Percentiles rank a stretch among this genome's conserved stretches.
Conservation (phyloP, 2,329 filamentous ascomycete species). For the Paracoccidioides lutzii region DNA sequence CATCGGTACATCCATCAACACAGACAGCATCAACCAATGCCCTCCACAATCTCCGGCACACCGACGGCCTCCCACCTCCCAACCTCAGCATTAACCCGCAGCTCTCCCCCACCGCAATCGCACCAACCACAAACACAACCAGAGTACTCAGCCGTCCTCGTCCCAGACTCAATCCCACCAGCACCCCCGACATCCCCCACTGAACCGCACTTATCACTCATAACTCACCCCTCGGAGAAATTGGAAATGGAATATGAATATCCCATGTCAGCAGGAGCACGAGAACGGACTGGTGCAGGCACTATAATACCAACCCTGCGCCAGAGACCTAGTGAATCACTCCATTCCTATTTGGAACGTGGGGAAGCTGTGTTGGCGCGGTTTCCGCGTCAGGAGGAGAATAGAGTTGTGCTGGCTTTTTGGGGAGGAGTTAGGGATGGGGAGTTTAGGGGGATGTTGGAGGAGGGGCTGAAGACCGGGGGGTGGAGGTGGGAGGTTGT, state of each 20-base stretch:
- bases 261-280: neutral
- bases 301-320: constrained; percentile 6
- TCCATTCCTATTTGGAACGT: constrained; percentile 18
- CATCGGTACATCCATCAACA: neutral
- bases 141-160: constrained; percentile 2
- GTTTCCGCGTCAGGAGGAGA: constrained; percentile 12
- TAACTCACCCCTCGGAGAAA: neutral
- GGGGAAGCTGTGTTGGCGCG: constrained; percentile 12
- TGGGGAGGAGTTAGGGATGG: constrained; percentile 19
- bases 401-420: constrained; percentile 19
- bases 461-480: constrained; percentile 13
- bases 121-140: neutral
- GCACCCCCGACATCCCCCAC: neutral
- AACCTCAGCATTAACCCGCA: neutral
- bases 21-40: neutral
- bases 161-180: constrained; percentile 5
- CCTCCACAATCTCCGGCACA: constrained; percentile 7
- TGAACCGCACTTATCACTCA: neutral
- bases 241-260: neutral
- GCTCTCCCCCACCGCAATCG: neutral
- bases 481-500: constrained; percentile 19
- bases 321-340: constrained; percentile 13
- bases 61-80: constrained; percentile 2
- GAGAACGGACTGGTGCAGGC: neutral
- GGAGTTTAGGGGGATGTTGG: constrained; percentile 10